Conservation (phyloP, 1,139 yeast species). For the Hyphopichia khmerensis region DNA sequence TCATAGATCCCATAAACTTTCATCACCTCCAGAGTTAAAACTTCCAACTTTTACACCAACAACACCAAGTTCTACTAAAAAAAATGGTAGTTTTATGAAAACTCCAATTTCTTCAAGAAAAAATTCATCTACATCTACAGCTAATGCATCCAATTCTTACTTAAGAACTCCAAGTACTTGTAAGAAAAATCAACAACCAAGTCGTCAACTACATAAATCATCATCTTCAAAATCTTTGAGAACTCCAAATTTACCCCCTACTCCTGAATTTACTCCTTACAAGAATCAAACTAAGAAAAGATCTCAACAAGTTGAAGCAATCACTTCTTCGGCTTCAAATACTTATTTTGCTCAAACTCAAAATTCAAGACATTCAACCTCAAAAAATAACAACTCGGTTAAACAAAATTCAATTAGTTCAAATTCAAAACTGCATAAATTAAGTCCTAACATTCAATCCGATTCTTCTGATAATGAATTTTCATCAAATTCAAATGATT, state of each 20-base stretch:
- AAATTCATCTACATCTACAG: not conserved
- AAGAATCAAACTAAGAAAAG: constrained; percentile 20
- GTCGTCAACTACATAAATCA: constrained; percentile 3
- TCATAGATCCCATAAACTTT: not conserved
- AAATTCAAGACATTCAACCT: not conserved
- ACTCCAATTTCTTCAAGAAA: not conserved
- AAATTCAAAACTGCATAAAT: not conserved
- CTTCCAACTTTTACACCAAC: not conserved
- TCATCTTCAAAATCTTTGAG: not conserved
- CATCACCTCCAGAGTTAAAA: constrained; percentile 1
- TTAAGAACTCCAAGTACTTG: constrained; percentile 3
- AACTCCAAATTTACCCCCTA: constrained; percentile 19
- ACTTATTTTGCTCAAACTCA: not conserved
- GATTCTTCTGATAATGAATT: not conserved
- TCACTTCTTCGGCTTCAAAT: not conserved
- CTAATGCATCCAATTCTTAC: not conserved
- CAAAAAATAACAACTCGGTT: constrained; percentile 1
- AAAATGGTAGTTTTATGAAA: not conserved
- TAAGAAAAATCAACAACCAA: not conserved
- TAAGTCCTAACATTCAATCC: not conserved
- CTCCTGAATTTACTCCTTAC: constrained; percentile 41
- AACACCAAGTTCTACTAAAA: constrained; percentile 1
- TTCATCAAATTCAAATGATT: constrained; percentile 4
- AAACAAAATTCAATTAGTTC: too few relatives aligned
- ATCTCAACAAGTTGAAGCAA: constrained; percentile 8